phyloP scores from a whole-genome alignment of 208 protist genomes.

The Acanthamoeba sp. region DNA sequence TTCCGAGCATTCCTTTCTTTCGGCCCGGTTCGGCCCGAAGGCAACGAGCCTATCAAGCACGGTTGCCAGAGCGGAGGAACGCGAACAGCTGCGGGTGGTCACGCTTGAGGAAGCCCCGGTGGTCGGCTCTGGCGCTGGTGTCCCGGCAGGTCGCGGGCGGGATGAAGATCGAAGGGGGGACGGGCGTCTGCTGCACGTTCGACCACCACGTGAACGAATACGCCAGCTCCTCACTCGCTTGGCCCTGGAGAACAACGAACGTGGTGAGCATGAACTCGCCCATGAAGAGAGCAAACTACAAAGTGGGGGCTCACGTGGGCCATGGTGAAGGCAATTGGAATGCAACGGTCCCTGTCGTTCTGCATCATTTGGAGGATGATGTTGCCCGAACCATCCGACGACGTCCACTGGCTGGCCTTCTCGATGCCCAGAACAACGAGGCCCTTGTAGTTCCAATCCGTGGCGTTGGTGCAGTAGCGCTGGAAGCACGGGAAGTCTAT shows the following conservation, averaged over 20 bases:
- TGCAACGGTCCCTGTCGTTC: background rate
- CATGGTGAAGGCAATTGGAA: slow-evolving; percentile 7
- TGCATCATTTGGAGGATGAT: background rate
- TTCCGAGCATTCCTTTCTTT: too few relatives aligned
- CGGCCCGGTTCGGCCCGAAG: too few relatives aligned
- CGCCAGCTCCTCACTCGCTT: background rate
- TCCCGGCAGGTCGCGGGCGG: background rate
- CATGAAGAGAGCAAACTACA: background rate
- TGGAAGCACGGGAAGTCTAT: slow-evolving; percentile 1
- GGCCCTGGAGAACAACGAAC: background rate
- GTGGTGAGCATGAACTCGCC: background rate
- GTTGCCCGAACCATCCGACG: background rate
- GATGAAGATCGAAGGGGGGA: background rate
- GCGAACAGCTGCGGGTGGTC: background rate
- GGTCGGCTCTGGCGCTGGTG: background rate
- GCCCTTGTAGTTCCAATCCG: background rate
- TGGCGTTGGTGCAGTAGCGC: background rate
- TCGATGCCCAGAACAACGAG: background rate
- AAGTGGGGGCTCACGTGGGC: background rate
- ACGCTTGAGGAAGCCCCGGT: background rate
- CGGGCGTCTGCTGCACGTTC: background rate
- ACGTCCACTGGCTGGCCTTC: background rate
- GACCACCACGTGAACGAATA: background rate
- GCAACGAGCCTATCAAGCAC: too few relatives aligned
- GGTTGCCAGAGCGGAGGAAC: background rate